These are phyloP conservation scores for Aspergillus haitiensis DNA, from an alignment of 495 filamentous ascomycete genomes.

Conservation along the genomic window DNA sequence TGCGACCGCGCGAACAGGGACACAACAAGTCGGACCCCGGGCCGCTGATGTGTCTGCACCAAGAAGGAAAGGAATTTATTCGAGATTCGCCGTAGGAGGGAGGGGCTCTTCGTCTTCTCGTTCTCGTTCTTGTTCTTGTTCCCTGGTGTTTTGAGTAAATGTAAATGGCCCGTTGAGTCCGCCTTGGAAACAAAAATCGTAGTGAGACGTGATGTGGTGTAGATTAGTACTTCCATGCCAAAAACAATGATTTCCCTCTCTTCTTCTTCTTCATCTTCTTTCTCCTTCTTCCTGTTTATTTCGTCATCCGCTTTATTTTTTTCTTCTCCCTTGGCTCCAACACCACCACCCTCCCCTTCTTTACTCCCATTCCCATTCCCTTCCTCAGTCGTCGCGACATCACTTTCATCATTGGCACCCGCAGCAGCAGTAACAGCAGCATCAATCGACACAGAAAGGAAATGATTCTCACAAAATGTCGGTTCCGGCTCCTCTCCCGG, in stretches of 20 bases:
- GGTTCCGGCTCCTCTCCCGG: conserved; percentile 64
- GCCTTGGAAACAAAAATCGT: conserved; percentile 96
- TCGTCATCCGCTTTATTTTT: no score
- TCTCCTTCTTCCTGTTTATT: conserved; percentile 18
- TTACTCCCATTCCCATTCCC: conserved; percentile 22
- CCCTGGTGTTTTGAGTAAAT: conserved; percentile 56
- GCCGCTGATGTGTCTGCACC: conserved; percentile 61
- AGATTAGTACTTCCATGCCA: conserved; percentile 64
- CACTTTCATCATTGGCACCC: no score
- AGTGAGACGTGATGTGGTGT: conserved; percentile 72
- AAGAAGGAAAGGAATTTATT: conserved; percentile 76
- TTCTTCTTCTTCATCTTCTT: conserved; percentile 16
- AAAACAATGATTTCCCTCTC: conserved; percentile 57
- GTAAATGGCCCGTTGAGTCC: conserved; percentile 88
- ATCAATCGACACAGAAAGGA: conserved; percentile 66
- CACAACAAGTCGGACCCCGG: conserved; percentile 72
- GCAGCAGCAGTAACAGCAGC: neutral
- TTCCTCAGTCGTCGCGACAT: no score
- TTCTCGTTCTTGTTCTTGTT: no score
- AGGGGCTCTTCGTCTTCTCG: conserved; percentile 52
- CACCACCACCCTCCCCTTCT: conserved; percentile 12
- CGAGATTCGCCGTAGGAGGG: conserved; percentile 69
- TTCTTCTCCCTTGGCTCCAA: conserved; percentile 6
- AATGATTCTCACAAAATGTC: conserved; percentile 88
- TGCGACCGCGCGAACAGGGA: conserved; percentile 93